Evolutionary conservation across 2,329 filamentous ascomycete species (phyloP), one percentile per base, ranked within the genome.

Genomic region (Aureobasidium sp.): DNA sequence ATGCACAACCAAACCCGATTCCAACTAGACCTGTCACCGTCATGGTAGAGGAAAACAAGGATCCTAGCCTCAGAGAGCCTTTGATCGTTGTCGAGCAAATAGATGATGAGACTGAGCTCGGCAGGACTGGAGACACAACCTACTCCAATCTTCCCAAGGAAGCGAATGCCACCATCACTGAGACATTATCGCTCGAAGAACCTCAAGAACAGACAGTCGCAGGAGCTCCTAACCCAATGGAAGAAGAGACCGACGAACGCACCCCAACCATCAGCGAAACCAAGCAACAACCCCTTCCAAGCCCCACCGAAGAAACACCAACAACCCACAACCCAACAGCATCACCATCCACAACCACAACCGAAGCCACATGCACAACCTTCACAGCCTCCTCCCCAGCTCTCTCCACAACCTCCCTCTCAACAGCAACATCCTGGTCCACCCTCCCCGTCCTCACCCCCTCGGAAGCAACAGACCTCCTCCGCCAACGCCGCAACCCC

Each of bases 371-470:
- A 44, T 25, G 45, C 8, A 36, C 48, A 15, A 29, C 48, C 34
- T 47, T 49, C 14, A 61, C 45, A 44, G 47, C 48, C 14, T 61
- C 58, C 39, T 52, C 58, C 14, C 58, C 58, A 25, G 31, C 42
- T 9, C 49, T 53, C 41, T 62, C 60, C 14, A 62, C 49, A 34
- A 48, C 49, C n/a, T 62, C 60, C 31, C 4, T 52, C 39, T 61
- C 57, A 51, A 45, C 60, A 4, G 41, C 41, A 51, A 47, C 48
- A 17, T 62, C 60, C 22, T 62, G 60, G 60, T 53, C 60, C 51
- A 47, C 60, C 11, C 49, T 62, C 34, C 60, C 58, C n/a, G 58
- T 61, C 9, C 47, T 52, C 29, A 61, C 58, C n/a, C 48, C 58
- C 31, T 61, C 48, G 2, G 57, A 60, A 42, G 47, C 58, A 39